Evolutionary conservation across 345 rosid species (phyloP), one percentile per base, ranked within the genome.

Genomic region (Corchorus capsularis): DNA sequence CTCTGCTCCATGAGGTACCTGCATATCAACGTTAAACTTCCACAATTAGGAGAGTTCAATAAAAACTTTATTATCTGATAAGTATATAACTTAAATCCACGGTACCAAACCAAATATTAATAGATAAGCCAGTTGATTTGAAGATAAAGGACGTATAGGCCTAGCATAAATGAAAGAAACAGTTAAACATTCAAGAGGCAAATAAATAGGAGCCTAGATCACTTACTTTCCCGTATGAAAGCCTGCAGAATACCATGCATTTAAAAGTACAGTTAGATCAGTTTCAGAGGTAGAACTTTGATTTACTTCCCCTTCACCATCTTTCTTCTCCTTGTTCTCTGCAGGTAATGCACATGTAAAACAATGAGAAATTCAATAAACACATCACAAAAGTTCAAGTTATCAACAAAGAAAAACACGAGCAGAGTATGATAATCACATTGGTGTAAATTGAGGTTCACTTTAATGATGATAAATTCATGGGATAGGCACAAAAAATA

Each of bases 221-320:
- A 82, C 88, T 81, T 86, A 90, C 94, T 87, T 90, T 81, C 88
- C 88, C 43, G 91, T 88, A 82, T 83, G 77, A 78, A 88, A 83
- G 81, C 94, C 92, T 13, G 89, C 88, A 52, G 89, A 79, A 75
- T 85, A 90, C 94, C 94, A 90, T 34, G 92, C 89, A 63, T 86
- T 90, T 71, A 90, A 75, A 77, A 90, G 89, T 35, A 57, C 83
- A 62, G 78, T 27, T 11, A 88, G 86, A 80, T 90, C 88, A 46
- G 92, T 85, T 79, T 77, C 84, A 41, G 81, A 75, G 74, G 75
- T 73, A 22, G 68, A 73, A 75, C 68, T 54, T 63, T 68, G 79
- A 56, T 63, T 72, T 46, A 47, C 49, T 71, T 84, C 86, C 64
- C 55, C 88, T n/a, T 63, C 87, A 64, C 43, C 70, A 16, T 63